Base-by-base conservation (phyloP, 306 rosid genomes). In the Rubus parviflorus region DNA sequence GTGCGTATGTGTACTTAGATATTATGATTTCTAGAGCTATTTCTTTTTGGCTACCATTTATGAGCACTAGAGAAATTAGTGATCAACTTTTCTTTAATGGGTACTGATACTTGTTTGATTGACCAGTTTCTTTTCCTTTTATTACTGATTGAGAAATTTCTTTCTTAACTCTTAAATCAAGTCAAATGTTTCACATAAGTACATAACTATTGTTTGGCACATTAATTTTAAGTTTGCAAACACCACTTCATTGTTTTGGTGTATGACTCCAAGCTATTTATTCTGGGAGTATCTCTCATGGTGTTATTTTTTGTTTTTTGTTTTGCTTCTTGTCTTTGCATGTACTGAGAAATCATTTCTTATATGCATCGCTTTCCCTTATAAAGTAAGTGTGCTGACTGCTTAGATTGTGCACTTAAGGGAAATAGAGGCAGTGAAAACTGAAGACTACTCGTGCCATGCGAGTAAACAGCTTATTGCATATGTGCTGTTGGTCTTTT, bases 1-100 rank as follows among this genome's bases (percentile, higher is more conserved):
- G 98, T 93, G 81, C 75, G 95, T 81, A 70, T 80, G 38, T 54
- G 35, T 30, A 60, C 17, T 35, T 76, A 48, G 46, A 30, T 60
- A 11, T 41, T 60, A 25, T 46, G 70, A 37, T 54, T 54, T 30
- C 41, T 30, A 25, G 16, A 62, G 70, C 70, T 19, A 20, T 22
- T 69, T 23, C 43, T 38, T 42, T n/a, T 13, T 52, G 23, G 15
- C 40, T 30, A 46, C 25, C 8, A 49, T 5, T 20, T 10, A 23
- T 38, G 23, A 60, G 16, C 15, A 19, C 53, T 23, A 13, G 67
- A 61, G n/a, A 40, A 40, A 42, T 77, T 30, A 45, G 35, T 41
- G 41, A n/a, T 42, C 41, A 5, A 17, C 14, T 40, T 65, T 38
- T 40, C 47, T 65, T 7, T 38, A 61, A 37, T 64, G 69, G 22